Percentiles rank a stretch among this genome's conserved stretches.
Evolutionary conservation across 2,329 filamentous ascomycete species (phyloP).

Genomic region (Pyrenophora tritici-repentis): DNA sequence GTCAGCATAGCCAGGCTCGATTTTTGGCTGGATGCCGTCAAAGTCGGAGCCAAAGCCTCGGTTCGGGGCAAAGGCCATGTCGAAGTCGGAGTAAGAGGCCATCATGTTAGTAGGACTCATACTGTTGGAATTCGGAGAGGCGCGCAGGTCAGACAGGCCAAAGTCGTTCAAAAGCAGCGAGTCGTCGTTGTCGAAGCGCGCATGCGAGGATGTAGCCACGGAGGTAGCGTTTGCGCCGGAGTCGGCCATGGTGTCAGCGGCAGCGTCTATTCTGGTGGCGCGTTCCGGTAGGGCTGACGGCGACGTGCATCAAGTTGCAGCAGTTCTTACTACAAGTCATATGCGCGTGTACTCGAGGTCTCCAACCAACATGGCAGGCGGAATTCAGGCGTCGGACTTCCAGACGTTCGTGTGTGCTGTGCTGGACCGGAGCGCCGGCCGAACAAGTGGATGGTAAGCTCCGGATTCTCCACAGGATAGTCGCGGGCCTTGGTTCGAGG

Average conservation of each 20-base stretch:
- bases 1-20: slow-evolving; percentile 31
- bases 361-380: slow-evolving; percentile 9
- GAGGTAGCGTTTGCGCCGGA: slow-evolving; percentile 34
- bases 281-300: slow-evolving; percentile 10
- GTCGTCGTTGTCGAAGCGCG: slow-evolving; percentile 41
- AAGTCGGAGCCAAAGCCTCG: slow-evolving; percentile 29
- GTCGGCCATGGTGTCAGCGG: slow-evolving; percentile 35
- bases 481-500: slow-evolving; percentile 7
- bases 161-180: slow-evolving; percentile 44
- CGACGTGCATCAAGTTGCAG: neutral
- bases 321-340: slow-evolving; percentile 3
- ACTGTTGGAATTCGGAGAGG: slow-evolving; percentile 27
- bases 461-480: slow-evolving; percentile 24
- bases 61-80: slow-evolving; percentile 35
- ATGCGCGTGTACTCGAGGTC: neutral
- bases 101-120: slow-evolving; percentile 37
- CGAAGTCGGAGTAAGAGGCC: slow-evolving; percentile 40
- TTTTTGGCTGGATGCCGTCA: slow-evolving; percentile 27
- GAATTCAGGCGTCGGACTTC: slow-evolving; percentile 3
- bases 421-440: slow-evolving; percentile 11
- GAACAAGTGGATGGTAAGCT: slow-evolving; percentile 15
- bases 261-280: slow-evolving; percentile 20
- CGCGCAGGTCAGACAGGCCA: slow-evolving; percentile 39
- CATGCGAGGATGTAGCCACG: slow-evolving; percentile 36
- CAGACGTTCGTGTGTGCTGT: slow-evolving; percentile 14